These are phyloP conservation scores for Trichophyton simii DNA, from an alignment of 2,329 filamentous ascomycete species.

Conservation along the genomic window DNA sequence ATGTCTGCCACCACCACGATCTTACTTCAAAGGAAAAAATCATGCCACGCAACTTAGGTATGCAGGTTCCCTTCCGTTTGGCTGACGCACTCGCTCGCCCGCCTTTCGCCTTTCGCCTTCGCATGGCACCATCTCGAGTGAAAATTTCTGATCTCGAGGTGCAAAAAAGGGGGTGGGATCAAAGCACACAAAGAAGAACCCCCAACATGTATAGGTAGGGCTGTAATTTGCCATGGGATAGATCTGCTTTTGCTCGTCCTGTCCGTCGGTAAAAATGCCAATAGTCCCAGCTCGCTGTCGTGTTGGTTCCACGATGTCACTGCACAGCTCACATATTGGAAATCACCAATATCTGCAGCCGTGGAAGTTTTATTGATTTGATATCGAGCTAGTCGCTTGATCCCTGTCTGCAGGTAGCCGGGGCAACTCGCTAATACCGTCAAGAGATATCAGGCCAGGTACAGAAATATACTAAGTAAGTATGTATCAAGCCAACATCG, in stretches of 20 bases:
- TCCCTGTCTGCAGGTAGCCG: not conserved
- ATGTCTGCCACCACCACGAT: not conserved
- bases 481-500: no score
- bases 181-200: not conserved
- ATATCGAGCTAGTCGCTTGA: not conserved
- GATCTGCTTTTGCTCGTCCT: no score
- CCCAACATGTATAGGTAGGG: not conserved
- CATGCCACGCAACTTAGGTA: not conserved
- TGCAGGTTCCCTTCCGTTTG: not conserved
- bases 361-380: not conserved
- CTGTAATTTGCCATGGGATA: no score
- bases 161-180: not conserved
- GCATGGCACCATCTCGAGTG: not conserved
- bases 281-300: no score
- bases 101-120: not conserved
- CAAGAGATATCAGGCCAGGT: no score
- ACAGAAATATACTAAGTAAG: no score
- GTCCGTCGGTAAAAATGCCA: no score
- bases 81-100: not conserved
- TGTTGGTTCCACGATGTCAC: no score
- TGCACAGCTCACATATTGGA: not conserved
- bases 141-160: not conserved
- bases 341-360: no score
- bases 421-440: not conserved
- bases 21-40: no score